Conservation (phyloP, 2,329 filamentous ascomycete species). For the Fusarium sp. region DNA sequence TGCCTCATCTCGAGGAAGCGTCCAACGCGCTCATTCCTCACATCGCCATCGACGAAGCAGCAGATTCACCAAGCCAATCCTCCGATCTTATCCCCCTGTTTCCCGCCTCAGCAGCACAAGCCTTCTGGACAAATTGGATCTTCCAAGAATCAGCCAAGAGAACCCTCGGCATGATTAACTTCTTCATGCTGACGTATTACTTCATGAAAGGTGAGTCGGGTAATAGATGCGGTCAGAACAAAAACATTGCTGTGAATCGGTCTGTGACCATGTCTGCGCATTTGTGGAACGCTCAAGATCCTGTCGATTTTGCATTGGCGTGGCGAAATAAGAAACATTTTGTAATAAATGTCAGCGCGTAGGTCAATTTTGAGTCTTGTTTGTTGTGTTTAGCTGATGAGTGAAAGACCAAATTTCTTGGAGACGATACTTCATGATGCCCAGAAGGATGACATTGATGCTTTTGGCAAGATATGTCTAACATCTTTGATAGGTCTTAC, state of each 20-base stretch:
- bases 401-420: background rate
- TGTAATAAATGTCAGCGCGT: background rate
- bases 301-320: background rate
- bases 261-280: slow-evolving; percentile 7
- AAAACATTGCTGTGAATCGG: background rate
- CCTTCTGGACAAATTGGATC: background rate
- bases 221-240: background rate
- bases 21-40: background rate
- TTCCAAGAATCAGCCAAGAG: slow-evolving; percentile 1
- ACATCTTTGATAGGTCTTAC: background rate
- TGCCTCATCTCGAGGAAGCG: slow-evolving; percentile 14
- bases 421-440: background rate
- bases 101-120: background rate
- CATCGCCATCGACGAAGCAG: background rate
- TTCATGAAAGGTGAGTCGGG: background rate
- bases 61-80: background rate
- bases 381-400: background rate
- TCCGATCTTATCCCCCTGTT: background rate
- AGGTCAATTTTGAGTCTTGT: background rate
- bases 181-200: slow-evolving; percentile 1
- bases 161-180: background rate
- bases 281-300: slow-evolving; percentile 2
- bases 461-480: background rate
- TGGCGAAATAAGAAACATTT: background rate
- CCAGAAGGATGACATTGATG: background rate